Evolutionary conservation across 2,329 filamentous ascomycete genomes (phyloP), one percentile per base, ranked within the genome.

Genomic region (Trichoderma semiorbis): DNA sequence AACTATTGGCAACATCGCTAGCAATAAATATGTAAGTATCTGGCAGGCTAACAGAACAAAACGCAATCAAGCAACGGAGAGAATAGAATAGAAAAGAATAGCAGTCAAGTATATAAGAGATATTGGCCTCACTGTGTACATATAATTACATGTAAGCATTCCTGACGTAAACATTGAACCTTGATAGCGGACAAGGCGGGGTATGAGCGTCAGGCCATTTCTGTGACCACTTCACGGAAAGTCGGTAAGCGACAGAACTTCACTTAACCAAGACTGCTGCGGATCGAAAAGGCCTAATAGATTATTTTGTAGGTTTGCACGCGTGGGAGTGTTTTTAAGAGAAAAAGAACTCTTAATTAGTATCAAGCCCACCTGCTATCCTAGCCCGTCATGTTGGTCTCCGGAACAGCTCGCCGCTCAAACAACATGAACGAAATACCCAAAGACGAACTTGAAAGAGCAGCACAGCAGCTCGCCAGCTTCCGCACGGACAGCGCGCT

Each of bases 401-500:
- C 18, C 18, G 14, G 18, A 43, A 43, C 39, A 43, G 39, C 39
- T 43, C 39, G 4, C 18, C 39, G 39, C 18, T 43, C 18, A 16
- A 39, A 39, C 36, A 39, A 39, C 39, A 43, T n/a, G 32, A 6
- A 28, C 26, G 26, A 14, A 34, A 78, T 78, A 75, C 72, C 79
- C 57, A 76, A 72, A 30, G 78, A 80, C 62, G 77, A 79, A 18
- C 75, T 80, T 34, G 76, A 78, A 26, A 73, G 73, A 34, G 78
- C 77, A 47, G 60, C 60, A n/a, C 11, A 26, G 21, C 60, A 78
- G 75, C 77, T 82, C 68, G 78, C 78, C 39, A 75, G 75, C 36
- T 82, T 79, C 63, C 80, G 78, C 7, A 74, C 68, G 7, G 73
- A 75, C 7, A 76, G 76, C 57, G 70, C 74, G 7, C 75, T 82